phyloP scores from a whole-genome alignment of 805 yeast species.

The Grigorovia yakushimaensis region DNA sequence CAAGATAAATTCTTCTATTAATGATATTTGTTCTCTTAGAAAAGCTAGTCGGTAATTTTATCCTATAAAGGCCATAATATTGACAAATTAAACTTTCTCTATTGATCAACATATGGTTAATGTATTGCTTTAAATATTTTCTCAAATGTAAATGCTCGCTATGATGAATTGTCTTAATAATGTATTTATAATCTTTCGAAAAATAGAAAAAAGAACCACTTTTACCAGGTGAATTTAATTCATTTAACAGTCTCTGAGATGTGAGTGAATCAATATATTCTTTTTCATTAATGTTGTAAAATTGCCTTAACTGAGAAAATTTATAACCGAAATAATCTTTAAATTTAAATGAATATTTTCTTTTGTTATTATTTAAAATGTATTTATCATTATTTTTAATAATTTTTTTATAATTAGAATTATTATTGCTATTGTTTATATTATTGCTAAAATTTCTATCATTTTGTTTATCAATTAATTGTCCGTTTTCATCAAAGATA shows the following conservation, averaged over 20 bases:
- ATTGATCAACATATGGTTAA: slow-evolving; percentile 69
- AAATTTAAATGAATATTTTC: slow-evolving; percentile 83
- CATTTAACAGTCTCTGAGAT: slow-evolving; percentile 83
- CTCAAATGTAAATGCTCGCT: slow-evolving; percentile 82
- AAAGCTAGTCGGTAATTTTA: slow-evolving; percentile 66
- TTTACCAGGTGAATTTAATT: slow-evolving; percentile 92
- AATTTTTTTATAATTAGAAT: no score
- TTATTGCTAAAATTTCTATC: slow-evolving; percentile 14
- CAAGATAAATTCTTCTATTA: slow-evolving; percentile 73
- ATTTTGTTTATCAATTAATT: slow-evolving; percentile 81
- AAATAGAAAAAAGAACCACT: slow-evolving; percentile 94
- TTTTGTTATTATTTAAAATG: neutral
- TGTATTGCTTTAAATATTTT: slow-evolving; percentile 62
- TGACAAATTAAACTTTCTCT: slow-evolving; percentile 87
- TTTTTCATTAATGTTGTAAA: slow-evolving; percentile 86
- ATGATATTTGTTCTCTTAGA: slow-evolving; percentile 22
- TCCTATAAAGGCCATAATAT: slow-evolving; percentile 89
- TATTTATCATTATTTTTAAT: slow-evolving; percentile 13
- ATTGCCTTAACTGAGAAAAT: slow-evolving; percentile 67
- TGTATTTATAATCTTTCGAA: slow-evolving; percentile 85
- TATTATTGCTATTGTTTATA: neutral
- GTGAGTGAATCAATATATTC: slow-evolving; percentile 88
- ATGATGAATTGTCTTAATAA: slow-evolving; percentile 92
- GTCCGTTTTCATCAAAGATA: slow-evolving; percentile 80
- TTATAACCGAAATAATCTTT: slow-evolving; percentile 96